Percentiles rank a stretch among this genome's conserved stretches.
Conservation (phyloP, 2,329 filamentous ascomycete species). For the Thermothelomyces thermophilus region DNA sequence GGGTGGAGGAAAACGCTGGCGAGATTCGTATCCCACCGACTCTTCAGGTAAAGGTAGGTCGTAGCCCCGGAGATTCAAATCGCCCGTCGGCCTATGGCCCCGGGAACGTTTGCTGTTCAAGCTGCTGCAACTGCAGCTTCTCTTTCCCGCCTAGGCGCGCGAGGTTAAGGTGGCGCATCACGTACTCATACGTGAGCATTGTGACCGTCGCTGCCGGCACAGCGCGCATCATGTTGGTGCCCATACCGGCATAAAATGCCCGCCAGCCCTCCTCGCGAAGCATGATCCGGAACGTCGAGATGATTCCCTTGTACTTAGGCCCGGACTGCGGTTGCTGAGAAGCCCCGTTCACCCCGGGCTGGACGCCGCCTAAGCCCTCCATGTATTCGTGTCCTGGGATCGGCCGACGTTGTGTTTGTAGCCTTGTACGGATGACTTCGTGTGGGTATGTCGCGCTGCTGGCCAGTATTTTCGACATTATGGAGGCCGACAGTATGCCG, state of each 20-base stretch:
- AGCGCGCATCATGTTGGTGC: conserved; percentile 94
- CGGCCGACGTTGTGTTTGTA: conserved; percentile 86
- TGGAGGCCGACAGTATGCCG: conserved; percentile 80
- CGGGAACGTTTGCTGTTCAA: background rate
- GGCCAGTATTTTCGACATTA: conserved; percentile 88
- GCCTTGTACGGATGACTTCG: conserved; percentile 85
- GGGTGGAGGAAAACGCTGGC: too few relatives aligned
- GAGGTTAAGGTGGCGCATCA: conserved; percentile 48
- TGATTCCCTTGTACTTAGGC: conserved; percentile 67
- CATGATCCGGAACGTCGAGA: conserved; percentile 78
- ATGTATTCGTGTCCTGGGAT: conserved; percentile 48
- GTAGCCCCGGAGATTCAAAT: too few relatives aligned
- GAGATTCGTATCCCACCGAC: too few relatives aligned
- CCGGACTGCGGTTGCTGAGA: conserved; percentile 27
- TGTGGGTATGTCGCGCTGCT: conserved; percentile 96
- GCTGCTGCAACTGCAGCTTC: conserved; percentile 25
- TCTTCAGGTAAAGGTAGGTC: too few relatives aligned
- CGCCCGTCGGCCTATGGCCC: background rate
- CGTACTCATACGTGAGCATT: conserved; percentile 91
- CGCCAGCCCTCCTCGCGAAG: conserved; percentile 88
- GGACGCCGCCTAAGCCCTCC: conserved; percentile 41
- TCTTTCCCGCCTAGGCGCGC: conserved; percentile 35
- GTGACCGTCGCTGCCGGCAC: conserved; percentile 94
- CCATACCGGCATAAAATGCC: conserved; percentile 95
- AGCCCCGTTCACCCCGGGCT: conserved; percentile 41